Conservation (phyloP, 495 filamentous ascomycete genomes). For the Penicillium herquei region DNA sequence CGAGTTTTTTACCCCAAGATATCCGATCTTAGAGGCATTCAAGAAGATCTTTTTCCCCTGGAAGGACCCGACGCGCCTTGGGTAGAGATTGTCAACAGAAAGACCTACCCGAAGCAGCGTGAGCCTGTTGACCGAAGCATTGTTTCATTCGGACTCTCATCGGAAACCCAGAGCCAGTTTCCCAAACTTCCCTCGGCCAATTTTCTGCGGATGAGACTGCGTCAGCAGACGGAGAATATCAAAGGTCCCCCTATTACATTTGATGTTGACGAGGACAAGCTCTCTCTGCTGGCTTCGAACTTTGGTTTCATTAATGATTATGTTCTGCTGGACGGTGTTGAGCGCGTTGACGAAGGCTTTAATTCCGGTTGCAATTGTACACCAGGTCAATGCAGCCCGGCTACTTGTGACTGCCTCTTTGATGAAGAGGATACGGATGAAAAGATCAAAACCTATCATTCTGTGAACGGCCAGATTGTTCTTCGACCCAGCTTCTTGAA, state of each 20-base stretch:
- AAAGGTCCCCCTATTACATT: constrained; percentile 29
- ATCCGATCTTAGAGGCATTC: not conserved
- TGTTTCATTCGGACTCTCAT: constrained; percentile 3
- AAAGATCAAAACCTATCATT: constrained; percentile 37
- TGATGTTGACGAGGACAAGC: constrained; percentile 17
- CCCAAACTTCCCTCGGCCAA: too few species aligned
- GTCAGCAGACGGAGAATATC: constrained; percentile 22
- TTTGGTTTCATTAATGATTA: constrained; percentile 48
- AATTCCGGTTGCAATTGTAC: constrained; percentile 42
- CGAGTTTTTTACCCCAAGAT: not conserved
- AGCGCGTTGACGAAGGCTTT: constrained; percentile 31
- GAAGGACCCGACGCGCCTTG: too few species aligned
- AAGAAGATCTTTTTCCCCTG: constrained; percentile 24
- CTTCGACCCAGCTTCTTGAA: constrained; percentile 29
- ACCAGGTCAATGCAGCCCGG: constrained; percentile 27
- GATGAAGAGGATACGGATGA: constrained; percentile 37
- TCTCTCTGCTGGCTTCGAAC: constrained; percentile 26
- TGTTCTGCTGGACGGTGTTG: constrained; percentile 35
- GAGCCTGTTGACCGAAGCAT: constrained; percentile 15
- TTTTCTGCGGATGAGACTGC: too few species aligned
- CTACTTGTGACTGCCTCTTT: constrained; percentile 36
- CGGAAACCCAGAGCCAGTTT: not conserved
- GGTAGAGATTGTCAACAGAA: too few species aligned
- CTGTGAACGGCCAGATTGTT: constrained; percentile 11
- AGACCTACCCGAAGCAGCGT: constrained; percentile 18